These are phyloP conservation scores for Pholiota microspora DNA, from an alignment of 768 basidiomycete species.

Conservation along the genomic window DNA sequence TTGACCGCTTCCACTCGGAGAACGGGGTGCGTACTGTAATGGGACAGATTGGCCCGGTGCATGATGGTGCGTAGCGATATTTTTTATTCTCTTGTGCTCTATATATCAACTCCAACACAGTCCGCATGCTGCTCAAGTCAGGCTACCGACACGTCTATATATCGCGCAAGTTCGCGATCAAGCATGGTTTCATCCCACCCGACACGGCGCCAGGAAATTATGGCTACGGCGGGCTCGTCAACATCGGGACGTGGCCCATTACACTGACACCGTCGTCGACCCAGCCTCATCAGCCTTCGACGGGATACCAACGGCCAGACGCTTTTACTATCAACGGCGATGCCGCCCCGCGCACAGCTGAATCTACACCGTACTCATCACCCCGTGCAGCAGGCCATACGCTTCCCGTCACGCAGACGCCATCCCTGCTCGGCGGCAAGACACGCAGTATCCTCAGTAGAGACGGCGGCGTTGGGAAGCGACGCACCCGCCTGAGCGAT, in stretches of 20 bases:
- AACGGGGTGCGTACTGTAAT: constrained; percentile 93
- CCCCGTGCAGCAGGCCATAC: constrained; percentile 10
- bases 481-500: constrained; percentile 8
- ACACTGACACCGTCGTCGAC: constrained; percentile 52
- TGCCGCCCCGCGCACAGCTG: background rate
- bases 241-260: constrained; percentile 86
- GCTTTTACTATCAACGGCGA: constrained; percentile 9
- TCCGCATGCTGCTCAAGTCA: constrained; percentile 89
- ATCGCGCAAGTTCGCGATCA: constrained; percentile 87
- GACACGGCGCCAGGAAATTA: constrained; percentile 89
- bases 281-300: constrained; percentile 25
- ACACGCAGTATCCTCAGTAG: constrained; percentile 10
- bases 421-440: constrained; percentile 8
- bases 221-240: constrained; percentile 89
- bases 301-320: constrained; percentile 19
- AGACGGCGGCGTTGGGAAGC: background rate
- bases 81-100: background rate
- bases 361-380: constrained; percentile 11
- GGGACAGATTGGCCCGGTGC: constrained; percentile 89
- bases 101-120: constrained; percentile 33
- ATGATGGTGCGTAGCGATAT: constrained; percentile 57
- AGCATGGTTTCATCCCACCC: constrained; percentile 82
- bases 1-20: constrained; percentile 83
- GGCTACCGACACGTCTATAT: constrained; percentile 96
- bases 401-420: background rate